Evolutionary conservation across 2,329 filamentous ascomycete species (phyloP), one percentile per base, ranked within the genome.

Genomic region (Botryotinia globosa): DNA sequence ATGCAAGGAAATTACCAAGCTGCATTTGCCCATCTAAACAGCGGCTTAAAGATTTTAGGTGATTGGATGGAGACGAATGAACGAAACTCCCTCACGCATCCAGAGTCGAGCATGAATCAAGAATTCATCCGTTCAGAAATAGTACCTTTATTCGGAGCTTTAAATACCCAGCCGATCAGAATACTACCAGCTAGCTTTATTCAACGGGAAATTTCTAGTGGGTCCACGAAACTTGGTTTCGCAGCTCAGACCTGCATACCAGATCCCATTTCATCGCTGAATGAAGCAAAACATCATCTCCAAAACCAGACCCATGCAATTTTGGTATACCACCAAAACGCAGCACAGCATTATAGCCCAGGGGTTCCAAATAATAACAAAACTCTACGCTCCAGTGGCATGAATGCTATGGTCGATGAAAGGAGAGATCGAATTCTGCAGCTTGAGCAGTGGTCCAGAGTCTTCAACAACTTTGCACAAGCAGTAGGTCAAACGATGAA

Each of bases 21-120:
- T 34, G 76, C 76, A 29, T 71, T 77, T 29, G 54, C 69, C 18
- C 76, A 77, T 64, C 69, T 77, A 44, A 51, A 73, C 18, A 76
- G 72, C 61, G 76, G 76, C 1, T 20, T 77, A 1, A 73, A 74
- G 42, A 72, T 75, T 34, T 22, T 75, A 25, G n/a, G 34, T 7
- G 64, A 72, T 10, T 69, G 65, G n/a, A 44, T 70, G 7, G 32
- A 72, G 32, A 65, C 4, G 25, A 67, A 29, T 14, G 10, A 22
- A 51, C 14, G 37, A 29, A 14, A 51, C 12, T 7, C 18, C 16
- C 39, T 42, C n/a, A 8, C 37, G 16, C 2, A 58, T 22, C 4
- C n/a, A 25, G 32, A 72, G 25, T 32, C 70, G 22, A 64, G 39
- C 29, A 34, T 44, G 42, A 29, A 20, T 29, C 51, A 4, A 29